A percentile compares a stretch with the other conserved stretches of the same genome.
These are phyloP conservation scores for Sphagnum tenellum DNA, from an alignment of 225 moss, liverwort and hornwort species.

Conservation along the genomic window DNA sequence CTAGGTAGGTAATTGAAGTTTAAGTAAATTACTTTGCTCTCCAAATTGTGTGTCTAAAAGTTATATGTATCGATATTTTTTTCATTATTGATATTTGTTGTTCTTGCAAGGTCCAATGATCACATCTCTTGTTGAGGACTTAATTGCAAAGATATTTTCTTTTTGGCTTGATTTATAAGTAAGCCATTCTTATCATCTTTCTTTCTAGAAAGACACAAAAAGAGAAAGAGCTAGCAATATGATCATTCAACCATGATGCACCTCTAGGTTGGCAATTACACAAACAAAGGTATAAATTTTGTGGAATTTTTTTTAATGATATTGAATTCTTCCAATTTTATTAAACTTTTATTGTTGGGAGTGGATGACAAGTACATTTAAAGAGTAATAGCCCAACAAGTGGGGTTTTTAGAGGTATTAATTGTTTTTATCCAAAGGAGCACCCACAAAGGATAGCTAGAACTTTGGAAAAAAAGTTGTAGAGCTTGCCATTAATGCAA, in stretches of 20 bases:
- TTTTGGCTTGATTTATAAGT: background rate
- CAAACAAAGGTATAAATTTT: constrained; percentile 89
- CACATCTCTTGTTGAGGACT: constrained; percentile 39
- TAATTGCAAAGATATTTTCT: constrained; percentile 39
- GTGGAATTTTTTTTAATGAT: constrained; percentile 18
- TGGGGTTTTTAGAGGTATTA: constrained; percentile 97
- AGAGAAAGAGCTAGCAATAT: background rate
- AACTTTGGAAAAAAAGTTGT: constrained; percentile 71
- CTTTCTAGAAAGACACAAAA: background rate
- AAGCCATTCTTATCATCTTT: background rate
- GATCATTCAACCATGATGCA: constrained; percentile 61
- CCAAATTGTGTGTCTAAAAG: background rate
- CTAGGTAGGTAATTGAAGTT: too few species aligned
- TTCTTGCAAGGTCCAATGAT: constrained; percentile 28
- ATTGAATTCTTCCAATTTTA: background rate
- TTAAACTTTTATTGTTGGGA: background rate
- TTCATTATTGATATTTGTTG: too few species aligned
- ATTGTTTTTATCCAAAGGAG: constrained; percentile 89
- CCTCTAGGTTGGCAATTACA: constrained; percentile 99
- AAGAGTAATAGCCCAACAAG: constrained; percentile 62
- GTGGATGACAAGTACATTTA: constrained; percentile 24
- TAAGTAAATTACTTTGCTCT: too few species aligned
- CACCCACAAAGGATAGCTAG: constrained; percentile 83
- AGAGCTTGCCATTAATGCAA: constrained; percentile 55
- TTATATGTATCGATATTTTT: background rate